phyloP scores from a whole-genome alignment of 1,284 basidiomycete genomes.

The Trametes pubescens region DNA sequence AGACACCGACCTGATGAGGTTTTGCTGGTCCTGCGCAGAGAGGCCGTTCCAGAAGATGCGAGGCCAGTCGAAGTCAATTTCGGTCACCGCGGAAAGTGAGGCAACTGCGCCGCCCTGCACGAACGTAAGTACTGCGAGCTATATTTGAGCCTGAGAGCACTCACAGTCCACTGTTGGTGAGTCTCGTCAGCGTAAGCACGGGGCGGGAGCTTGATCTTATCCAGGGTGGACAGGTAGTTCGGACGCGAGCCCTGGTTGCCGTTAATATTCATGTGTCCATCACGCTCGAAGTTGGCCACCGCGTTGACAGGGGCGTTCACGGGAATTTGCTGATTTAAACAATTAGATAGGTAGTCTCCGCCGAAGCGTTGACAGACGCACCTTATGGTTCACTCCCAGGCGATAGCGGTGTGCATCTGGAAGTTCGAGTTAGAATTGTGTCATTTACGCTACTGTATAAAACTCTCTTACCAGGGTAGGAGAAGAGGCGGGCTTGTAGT shows the following conservation, averaged over 20 bases:
- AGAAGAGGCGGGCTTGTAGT: slow-evolving; percentile 53
- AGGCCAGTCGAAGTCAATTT: slow-evolving; percentile 55
- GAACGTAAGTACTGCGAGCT: neutral
- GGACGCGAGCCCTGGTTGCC: slow-evolving; percentile 43
- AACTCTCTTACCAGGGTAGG: slow-evolving; percentile 42
- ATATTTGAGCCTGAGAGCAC: slow-evolving; percentile 9
- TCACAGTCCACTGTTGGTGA: slow-evolving; percentile 45
- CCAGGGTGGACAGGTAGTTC: slow-evolving; percentile 42
- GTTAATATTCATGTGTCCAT: slow-evolving; percentile 39
- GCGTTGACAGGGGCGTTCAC: slow-evolving; percentile 40
- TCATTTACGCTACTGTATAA: neutral
- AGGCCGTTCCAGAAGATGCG: slow-evolving; percentile 50
- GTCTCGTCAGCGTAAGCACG: slow-evolving; percentile 47
- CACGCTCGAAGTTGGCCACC: slow-evolving; percentile 52
- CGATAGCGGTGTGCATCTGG: slow-evolving; percentile 49
- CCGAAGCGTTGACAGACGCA: slow-evolving; percentile 5
- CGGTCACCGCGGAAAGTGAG: slow-evolving; percentile 43
- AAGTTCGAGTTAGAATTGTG: neutral
- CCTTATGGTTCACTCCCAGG: slow-evolving; percentile 50
- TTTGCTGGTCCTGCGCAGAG: slow-evolving; percentile 46
- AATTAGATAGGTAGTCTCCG: too few species aligned
- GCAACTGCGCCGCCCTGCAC: slow-evolving; percentile 44
- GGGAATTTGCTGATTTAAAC: slow-evolving; percentile 39
- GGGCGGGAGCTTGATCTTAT: slow-evolving; percentile 42
- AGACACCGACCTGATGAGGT: slow-evolving; percentile 44